phyloP scores from a whole-genome alignment of 2,329 filamentous ascomycete species.

The Arthrinium phaeospermum region DNA sequence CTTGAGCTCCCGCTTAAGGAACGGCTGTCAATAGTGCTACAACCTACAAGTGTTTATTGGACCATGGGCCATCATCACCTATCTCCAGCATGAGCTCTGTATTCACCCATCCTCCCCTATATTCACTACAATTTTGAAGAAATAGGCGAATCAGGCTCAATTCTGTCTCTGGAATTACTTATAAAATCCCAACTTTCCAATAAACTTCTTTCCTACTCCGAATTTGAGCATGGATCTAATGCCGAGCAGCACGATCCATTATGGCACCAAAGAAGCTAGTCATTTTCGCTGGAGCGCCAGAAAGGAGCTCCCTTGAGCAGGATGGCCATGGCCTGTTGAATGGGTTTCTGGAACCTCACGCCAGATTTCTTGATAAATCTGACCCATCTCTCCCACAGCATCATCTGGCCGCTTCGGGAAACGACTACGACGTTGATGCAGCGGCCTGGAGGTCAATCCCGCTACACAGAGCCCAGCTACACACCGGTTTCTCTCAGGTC shows the following conservation, averaged over 20 bases:
- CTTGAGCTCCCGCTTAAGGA: background rate
- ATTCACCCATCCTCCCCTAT: background rate
- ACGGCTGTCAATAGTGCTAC: background rate
- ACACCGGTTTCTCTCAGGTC: constrained; percentile 59
- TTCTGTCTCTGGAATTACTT: background rate
- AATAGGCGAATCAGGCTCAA: background rate
- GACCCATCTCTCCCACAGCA: constrained; percentile 23
- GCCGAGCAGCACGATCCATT: background rate
- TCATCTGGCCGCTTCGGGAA: constrained; percentile 10
- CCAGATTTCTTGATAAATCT: constrained; percentile 41
- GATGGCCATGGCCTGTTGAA: constrained; percentile 54
- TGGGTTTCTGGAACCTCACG: constrained; percentile 46
- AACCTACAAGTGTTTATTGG: background rate
- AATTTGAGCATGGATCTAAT: constrained; percentile 10
- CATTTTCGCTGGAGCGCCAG: constrained; percentile 62
- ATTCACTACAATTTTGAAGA: background rate
- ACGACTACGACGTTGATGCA: constrained; percentile 38
- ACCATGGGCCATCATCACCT: background rate
- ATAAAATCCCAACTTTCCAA: background rate
- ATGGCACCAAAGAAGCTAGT: constrained; percentile 42
- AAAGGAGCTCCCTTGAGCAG: constrained; percentile 59
- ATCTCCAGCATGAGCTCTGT: background rate
- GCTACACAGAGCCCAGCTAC: constrained; percentile 50
- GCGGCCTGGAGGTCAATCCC: constrained; percentile 62
- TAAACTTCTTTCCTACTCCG: background rate